Conservation (phyloP, 371 early-diverging fungal genomes). For the Actinomucor elegans region DNA sequence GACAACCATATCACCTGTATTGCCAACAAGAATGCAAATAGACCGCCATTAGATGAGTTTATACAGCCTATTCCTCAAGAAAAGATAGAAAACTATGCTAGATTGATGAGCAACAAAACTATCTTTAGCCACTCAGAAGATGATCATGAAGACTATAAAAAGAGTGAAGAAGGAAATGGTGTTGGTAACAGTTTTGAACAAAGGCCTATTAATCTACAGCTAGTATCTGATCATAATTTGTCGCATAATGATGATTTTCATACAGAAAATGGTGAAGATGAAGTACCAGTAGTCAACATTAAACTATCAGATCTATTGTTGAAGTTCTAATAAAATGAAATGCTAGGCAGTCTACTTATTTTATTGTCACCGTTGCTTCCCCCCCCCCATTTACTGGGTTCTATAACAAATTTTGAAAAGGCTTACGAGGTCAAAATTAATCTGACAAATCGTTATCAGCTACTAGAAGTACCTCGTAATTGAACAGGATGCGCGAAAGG, state of each 20-base stretch:
- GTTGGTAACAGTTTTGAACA: neutral
- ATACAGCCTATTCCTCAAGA: neutral
- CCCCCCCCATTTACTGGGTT: no score
- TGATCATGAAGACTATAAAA: neutral
- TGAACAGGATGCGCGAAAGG: no score
- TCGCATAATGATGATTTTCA: neutral
- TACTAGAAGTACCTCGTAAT: no score
- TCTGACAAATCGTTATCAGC: no score
- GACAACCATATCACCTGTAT: conserved; percentile 52
- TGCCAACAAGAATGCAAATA: conserved; percentile 19
- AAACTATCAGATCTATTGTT: conserved; percentile 6
- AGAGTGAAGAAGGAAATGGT: neutral
- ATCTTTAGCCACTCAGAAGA: neutral
- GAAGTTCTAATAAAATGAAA: neutral
- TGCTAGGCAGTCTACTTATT: no score
- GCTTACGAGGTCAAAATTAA: no score
- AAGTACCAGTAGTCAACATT: neutral
- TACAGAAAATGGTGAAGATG: neutral
- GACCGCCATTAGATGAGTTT: neutral
- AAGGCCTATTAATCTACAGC: neutral
- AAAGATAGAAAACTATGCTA: conserved; percentile 1
- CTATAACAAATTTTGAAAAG: no score
- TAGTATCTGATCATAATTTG: neutral
- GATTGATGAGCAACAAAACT: neutral
- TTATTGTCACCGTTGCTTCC: no score